phyloP scores from a whole-genome alignment of 345 rosid species.

The Salix koriyanagi region DNA sequence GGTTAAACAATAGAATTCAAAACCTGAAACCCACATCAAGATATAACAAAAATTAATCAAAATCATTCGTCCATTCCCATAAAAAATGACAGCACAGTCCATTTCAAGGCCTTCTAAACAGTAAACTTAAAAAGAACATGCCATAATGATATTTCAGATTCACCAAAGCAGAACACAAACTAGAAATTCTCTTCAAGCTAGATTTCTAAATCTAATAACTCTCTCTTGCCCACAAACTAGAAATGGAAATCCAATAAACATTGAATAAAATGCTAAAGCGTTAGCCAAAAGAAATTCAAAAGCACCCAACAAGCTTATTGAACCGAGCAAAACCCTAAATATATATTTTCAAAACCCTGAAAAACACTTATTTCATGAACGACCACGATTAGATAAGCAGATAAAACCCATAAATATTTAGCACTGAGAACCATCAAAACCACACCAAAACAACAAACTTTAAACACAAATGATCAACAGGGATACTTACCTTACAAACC shows the following conservation, averaged over 20 bases:
- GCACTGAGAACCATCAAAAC: not conserved
- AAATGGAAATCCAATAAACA: not conserved
- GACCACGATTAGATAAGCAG: not conserved
- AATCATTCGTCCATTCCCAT: not conserved
- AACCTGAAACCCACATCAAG: conserved; percentile 10
- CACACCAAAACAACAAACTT: not conserved
- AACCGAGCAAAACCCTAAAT: not conserved
- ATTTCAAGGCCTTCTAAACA: not conserved
- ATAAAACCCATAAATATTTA: not conserved
- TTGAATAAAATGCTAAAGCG: not conserved
- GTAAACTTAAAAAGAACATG: not conserved
- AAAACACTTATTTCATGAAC: not conserved
- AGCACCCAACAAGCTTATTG: not conserved
- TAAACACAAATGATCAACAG: not conserved
- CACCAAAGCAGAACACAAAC: not conserved
- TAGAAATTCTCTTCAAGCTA: not conserved
- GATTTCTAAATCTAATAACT: not conserved
- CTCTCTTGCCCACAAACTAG: not conserved
- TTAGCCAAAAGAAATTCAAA: not conserved
- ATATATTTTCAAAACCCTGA: not conserved
- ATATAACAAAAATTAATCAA: not conserved
- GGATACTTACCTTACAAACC: not conserved
- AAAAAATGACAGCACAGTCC: not conserved
- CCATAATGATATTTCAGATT: not conserved
- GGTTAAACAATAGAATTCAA: not conserved